phyloP scores from a whole-genome alignment of 148 eudicot species.

The Vaccinium vitisidaea region DNA sequence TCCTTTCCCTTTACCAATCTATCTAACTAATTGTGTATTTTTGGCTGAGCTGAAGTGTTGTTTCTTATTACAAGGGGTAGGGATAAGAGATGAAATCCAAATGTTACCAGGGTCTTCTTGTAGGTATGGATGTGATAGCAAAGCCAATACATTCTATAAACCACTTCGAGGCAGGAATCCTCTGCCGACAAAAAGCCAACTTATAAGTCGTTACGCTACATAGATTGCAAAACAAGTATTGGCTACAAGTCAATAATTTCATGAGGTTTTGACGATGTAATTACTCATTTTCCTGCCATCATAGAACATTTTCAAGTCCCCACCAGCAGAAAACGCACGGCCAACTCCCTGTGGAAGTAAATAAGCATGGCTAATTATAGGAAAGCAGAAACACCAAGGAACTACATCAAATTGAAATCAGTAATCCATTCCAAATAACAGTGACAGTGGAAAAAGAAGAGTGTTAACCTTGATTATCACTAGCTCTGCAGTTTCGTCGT shows the following conservation, averaged over 20 bases:
- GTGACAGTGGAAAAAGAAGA: not conserved
- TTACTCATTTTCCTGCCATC: conserved; percentile 66
- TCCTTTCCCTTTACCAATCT: not conserved
- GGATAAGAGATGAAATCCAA: not conserved
- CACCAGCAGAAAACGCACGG: conserved; percentile 98
- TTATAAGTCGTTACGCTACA: conserved; percentile 14
- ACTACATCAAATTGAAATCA: not conserved
- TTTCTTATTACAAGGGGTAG: not conserved
- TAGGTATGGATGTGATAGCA: conserved; percentile 90
- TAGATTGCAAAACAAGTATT: not conserved
- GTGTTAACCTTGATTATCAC: conserved; percentile 71
- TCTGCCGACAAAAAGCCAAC: conserved; percentile 39
- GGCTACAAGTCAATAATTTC: not conserved
- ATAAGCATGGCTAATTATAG: conserved; percentile 8
- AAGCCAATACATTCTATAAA: conserved; percentile 96
- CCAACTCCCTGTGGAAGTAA: conserved; percentile 72
- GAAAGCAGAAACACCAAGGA: not conserved
- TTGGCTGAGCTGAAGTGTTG: not conserved
- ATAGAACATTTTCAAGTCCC: conserved; percentile 88
- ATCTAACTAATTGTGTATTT: not conserved
- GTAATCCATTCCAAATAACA: not conserved
- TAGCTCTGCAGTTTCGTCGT: conserved; percentile 66
- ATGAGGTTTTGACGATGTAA: not conserved
- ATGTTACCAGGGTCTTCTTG: conserved; percentile 74
- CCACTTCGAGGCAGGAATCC: conserved; percentile 90